These are phyloP conservation scores for Colletotrichum plurivorum DNA, from an alignment of 2,329 filamentous ascomycete species.

Conservation along the genomic window DNA sequence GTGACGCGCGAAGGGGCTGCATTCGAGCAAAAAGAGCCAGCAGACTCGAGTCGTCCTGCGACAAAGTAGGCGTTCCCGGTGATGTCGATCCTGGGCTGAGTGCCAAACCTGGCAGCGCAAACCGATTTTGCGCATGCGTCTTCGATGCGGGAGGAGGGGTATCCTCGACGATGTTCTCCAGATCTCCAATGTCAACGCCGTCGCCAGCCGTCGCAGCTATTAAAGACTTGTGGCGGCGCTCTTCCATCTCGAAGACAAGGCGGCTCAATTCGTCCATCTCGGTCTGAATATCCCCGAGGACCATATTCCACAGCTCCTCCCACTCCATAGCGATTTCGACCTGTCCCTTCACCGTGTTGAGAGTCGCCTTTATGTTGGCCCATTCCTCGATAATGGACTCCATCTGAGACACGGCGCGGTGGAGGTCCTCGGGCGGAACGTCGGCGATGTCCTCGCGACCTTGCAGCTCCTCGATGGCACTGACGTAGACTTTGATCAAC, in stretches of 20 bases:
- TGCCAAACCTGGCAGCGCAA: conserved; percentile 77
- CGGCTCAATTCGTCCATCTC: conserved; percentile 85
- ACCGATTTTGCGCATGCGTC: conserved; percentile 71
- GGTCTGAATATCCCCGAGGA: conserved; percentile 91
- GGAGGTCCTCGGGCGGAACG: conserved; percentile 80
- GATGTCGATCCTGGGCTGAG: conserved; percentile 69
- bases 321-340: conserved; percentile 99
- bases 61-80: conserved; percentile 69
- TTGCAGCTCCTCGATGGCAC: conserved; percentile 94
- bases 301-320: conserved; percentile 96
- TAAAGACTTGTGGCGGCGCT: conserved; percentile 87
- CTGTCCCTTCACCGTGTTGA: conserved; percentile 87
- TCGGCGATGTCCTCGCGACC: conserved; percentile 79
- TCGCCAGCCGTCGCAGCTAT: conserved; percentile 74
- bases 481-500: conserved; percentile 91
- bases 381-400: conserved; percentile 88
- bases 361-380: conserved; percentile 82
- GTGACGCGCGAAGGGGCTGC: conserved; percentile 91
- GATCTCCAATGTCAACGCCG: conserved; percentile 84
- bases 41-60: conserved; percentile 88
- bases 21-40: conserved; percentile 94
- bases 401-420: conserved; percentile 87
- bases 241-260: conserved; percentile 97
- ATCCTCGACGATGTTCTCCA: conserved; percentile 95
- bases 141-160: conserved; percentile 72